phyloP scores from a whole-genome alignment of 2,329 filamentous ascomycete genomes.

The Colletotrichum aenigma region DNA sequence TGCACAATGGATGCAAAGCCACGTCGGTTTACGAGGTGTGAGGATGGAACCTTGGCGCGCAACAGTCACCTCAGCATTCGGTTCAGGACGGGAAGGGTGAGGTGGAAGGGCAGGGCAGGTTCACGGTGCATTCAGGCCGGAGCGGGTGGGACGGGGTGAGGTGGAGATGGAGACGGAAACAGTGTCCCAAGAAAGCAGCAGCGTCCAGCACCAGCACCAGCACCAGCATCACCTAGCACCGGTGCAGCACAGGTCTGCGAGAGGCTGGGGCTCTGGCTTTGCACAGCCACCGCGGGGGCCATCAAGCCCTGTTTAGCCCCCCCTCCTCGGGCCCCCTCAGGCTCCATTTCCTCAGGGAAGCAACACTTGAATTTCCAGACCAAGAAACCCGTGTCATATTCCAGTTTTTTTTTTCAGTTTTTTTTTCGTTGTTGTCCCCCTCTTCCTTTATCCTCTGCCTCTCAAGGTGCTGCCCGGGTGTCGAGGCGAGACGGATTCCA shows the following conservation, averaged over 20 bases:
- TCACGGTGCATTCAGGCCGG: neutral
- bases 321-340: constrained; percentile 4
- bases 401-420: neutral
- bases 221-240: too few relatives aligned
- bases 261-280: constrained; percentile 4
- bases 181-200: neutral
- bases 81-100: neutral
- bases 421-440: neutral
- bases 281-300: constrained; percentile 20
- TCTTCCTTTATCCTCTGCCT: neutral
- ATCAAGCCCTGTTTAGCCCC: neutral
- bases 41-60: neutral
- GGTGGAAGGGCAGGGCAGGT: neutral
- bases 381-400: neutral
- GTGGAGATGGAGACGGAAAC: neutral
- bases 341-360: constrained; percentile 8
- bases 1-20: neutral
- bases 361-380: neutral
- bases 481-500: neutral
- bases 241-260: neutral
- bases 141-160: neutral
- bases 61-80: neutral
- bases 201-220: neutral
- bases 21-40: constrained; percentile 11
- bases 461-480: neutral